Percentiles rank a stretch among this genome's conserved stretches.
These are phyloP conservation scores for Astrothelium subdiscretum DNA, from an alignment of 495 filamentous ascomycete genomes.

Conservation along the genomic window DNA sequence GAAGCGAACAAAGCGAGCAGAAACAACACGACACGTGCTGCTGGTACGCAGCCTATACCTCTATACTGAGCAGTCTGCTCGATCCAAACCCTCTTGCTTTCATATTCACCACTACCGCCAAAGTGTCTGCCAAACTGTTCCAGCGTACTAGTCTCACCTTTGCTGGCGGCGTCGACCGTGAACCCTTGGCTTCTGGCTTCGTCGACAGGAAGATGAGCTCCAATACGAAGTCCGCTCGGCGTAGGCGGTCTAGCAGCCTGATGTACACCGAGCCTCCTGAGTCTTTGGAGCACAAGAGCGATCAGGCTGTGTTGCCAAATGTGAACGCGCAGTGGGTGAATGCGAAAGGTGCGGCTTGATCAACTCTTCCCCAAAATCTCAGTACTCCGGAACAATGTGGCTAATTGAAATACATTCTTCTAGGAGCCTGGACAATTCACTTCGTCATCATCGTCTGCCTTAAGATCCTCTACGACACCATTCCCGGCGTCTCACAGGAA, in stretches of 20 bases:
- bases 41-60: not conserved
- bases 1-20: no score
- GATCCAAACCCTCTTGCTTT: not conserved
- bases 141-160: conserved; percentile 64
- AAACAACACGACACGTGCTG: not conserved
- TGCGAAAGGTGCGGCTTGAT: conserved; percentile 71
- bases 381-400: not conserved
- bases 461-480: conserved; percentile 92
- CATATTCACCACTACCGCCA: conserved; percentile 44
- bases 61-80: not conserved
- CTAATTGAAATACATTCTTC: conserved; percentile 3
- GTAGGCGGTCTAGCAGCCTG: conserved; percentile 87
- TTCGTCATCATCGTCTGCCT: conserved; percentile 76
- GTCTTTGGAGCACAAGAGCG: conserved; percentile 88
- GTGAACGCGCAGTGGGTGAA: conserved; percentile 98
- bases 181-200: conserved; percentile 40
- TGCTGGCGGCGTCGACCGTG: conserved; percentile 60
- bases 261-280: conserved; percentile 92
- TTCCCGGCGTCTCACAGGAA: conserved; percentile 90
- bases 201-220: conserved; percentile 44
- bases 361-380: conserved; percentile 1
- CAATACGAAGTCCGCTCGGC: conserved; percentile 49
- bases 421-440: conserved; percentile 96
- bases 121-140: conserved; percentile 72
- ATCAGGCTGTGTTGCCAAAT: conserved; percentile 89